Base-by-base conservation (phyloP, 2,329 filamentous ascomycete genomes). In the Fusarium albidum region DNA sequence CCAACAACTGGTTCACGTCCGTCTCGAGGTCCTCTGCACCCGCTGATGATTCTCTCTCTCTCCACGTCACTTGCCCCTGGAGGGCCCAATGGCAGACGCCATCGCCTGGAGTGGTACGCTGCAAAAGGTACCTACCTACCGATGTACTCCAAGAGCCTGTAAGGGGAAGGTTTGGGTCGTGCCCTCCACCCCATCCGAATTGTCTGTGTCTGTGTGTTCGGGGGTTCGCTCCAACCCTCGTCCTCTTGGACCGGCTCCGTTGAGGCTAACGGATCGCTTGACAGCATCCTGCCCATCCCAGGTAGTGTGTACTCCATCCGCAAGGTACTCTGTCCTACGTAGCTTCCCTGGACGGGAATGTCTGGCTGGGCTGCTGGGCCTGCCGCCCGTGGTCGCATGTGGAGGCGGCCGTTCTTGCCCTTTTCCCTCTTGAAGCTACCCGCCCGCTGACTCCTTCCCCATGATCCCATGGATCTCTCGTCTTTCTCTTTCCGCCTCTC, bases 1-100 rank as follows among this genome's bases (percentile, higher is more conserved):
- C 44, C 57, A 68, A 61, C 47, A 60, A 68, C 60, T 68, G 66
- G 66, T 51, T 67, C 61, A 49, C 42, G 49, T 50, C 48, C 51
- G 44, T 25, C 21, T 21, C 21, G 21, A 21, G 21, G 21, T 21
- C 42, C 18, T 47, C 28, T 59, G 45, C 46, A 48, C 39, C 29
- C 26, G 47, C 43, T 47, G 35, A 43, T 54, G n/a, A n/a, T n/a
- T n/a, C n/a, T n/a, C n/a, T n/a, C n/a, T 39, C 54, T 56, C 57
- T 61, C 51, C 55, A 55, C 44, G 56, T 56, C 62, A 55, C 57
- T 38, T 58, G 38, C 46, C 46, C 51, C 48, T 58, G 39, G 43
- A 21, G 54, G 17, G 12, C 34, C 34, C 34, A 35, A 32, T 45
- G 31, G 48, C 46, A 14, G 21, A 44, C 43, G 44, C 49, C 29